Evolutionary conservation across 2,329 filamentous ascomycete species (phyloP), one percentile per base, ranked within the genome.

Genomic region (Aureobasidium subglaciale): DNA sequence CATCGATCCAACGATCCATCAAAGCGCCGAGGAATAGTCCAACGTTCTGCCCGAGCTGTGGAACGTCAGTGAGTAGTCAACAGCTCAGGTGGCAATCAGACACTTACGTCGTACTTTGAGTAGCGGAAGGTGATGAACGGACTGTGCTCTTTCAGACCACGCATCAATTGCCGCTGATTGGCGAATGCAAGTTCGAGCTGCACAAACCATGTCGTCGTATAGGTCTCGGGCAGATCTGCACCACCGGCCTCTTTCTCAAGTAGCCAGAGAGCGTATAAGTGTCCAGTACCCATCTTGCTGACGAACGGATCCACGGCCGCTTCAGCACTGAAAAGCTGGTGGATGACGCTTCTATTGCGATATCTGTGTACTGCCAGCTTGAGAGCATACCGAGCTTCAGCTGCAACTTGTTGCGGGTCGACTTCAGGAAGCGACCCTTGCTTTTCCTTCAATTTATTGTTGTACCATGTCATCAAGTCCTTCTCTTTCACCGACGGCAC

Each of bases 51-150:
- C 76, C 77, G 25, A 81, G 72, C 54, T 56, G 18, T 11, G 8
- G n/a, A 16, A 11, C 2, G 24, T 56, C 11, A 49, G 35, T 29
- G 8, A 25, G 15, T 9, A 3, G 8, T 45, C 11, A 7, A 22
- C 4, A 18, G n/a, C 15, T 9, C 22, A 35, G 8, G 3, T 5
- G 9, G 13, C 10, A 13, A 22, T 41, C 7, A 15, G 24, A 24
- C 5, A 56, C 54, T 49, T 20, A 56, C 54, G 56, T 81, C 78
- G 56, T 78, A 72, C 34, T 76, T 77, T 5, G 78, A 77, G 57
- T 78, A 78, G n/a, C 79, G 75, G 77, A 78, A 81, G 58, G 80
- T 78, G 24, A 81, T 75, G 61, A 81, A 81, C 2, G 77, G 75
- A 60, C 78, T 81, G 64, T 82, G 79, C 15, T 81, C 69, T 24